Base-by-base conservation (phyloP, 257 asterid species). In the Nicotiana otophora region DNA sequence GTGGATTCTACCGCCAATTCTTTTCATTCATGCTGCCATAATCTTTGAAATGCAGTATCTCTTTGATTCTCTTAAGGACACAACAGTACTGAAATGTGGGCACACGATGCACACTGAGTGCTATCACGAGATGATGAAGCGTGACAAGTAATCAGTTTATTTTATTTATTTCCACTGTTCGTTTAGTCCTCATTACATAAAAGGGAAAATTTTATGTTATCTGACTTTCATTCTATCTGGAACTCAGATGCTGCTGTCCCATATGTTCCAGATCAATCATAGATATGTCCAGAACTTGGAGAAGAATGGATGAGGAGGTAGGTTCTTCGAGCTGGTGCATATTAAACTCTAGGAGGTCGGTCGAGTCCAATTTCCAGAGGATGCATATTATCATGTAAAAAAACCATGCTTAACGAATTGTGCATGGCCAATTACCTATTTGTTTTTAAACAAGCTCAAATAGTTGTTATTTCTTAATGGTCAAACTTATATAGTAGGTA, bases 61-160 rank as follows among this genome's bases (percentile, higher is more conserved):
- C 81, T 96, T 96, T 65, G 99, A 96, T 89, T 92, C 99, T 55
- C 81, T 94, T 86, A 96, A 93, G 85, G 98, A 96, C 77, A 93
- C 93, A 26, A 88, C 92, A 2, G 97, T 96, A n/a, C 91, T 96
- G 98, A 96, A 90, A 89, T 96, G 99, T 84, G 98, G 99, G 75
- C 99, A 96, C 89, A 96, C 98, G 17, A 96, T 96, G 94, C 98
- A 96, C 36, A 66, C 88, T 14, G 99, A 96, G 86, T 94, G 99
- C 80, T 93, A 89, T 89, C 82, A 89, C 1, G 98, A 96, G 95
- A 93, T 96, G 93, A 85, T 96, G 62, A 91, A 90, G 87, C 98
- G 90, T 23, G 98, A 96, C 64, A 96, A 87, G 99, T 96, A 94
- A 90, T 42, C 57, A 51, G 42, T 46, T 75, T 7, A 51, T 14